Evolutionary conservation across 805 yeast species (phyloP).

Genomic region (Wickerhamomyces kurtzmanii): DNA sequence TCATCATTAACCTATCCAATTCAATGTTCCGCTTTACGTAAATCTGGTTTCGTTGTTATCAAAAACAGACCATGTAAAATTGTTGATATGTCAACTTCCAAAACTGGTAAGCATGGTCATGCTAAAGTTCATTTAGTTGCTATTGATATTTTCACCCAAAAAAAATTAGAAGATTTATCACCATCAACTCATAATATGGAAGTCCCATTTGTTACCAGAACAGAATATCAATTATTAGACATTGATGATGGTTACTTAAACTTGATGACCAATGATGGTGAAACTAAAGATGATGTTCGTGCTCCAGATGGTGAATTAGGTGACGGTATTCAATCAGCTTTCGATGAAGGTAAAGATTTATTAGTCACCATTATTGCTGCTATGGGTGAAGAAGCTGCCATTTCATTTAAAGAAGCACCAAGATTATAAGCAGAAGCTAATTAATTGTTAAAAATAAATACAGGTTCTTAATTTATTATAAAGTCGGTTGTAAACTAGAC

Average conservation of each 20-base stretch:
- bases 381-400: slow-evolving; percentile 99
- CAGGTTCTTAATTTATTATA: not conserved
- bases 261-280: slow-evolving; percentile 95
- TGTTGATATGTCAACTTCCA: slow-evolving; percentile 99
- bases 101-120: slow-evolving; percentile 99
- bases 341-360: slow-evolving; percentile 97
- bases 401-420: slow-evolving; percentile 98
- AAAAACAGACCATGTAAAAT: slow-evolving; percentile 99
- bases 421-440: slow-evolving; percentile 26
- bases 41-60: slow-evolving; percentile 98
- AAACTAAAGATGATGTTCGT: slow-evolving; percentile 98
- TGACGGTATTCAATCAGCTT: slow-evolving; percentile 82
- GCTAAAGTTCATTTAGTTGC: slow-evolving; percentile 99
- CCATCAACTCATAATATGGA: slow-evolving; percentile 99
- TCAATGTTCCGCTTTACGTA: slow-evolving; percentile 99
- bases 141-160: slow-evolving; percentile 96
- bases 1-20: slow-evolving; percentile 97
- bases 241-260: slow-evolving; percentile 97
- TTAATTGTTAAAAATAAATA: slow-evolving; percentile 1
- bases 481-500: not conserved
- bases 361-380: slow-evolving; percentile 94
- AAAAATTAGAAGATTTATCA: slow-evolving; percentile 99
- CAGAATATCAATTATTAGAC: slow-evolving; percentile 94
- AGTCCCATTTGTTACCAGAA: slow-evolving; percentile 95
- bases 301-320: slow-evolving; percentile 98